Evolutionary conservation across 208 protist species (phyloP), one percentile per base, ranked within the genome.

Genomic region (Angomonas deanei): DNA sequence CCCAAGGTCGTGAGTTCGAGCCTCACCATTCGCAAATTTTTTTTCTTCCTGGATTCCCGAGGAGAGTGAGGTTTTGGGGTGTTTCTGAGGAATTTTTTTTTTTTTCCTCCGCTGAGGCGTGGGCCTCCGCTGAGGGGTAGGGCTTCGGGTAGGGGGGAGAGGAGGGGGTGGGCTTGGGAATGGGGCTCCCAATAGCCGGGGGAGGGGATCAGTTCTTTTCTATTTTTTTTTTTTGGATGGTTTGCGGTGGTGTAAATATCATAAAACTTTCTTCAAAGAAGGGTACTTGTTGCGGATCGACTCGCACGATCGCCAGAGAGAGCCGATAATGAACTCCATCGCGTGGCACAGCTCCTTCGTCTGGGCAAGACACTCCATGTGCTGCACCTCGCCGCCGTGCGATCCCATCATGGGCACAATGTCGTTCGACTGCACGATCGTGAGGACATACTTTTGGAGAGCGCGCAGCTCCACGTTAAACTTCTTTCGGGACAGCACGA

Each of bases 1-100:
- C 90, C 90, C 84, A 96, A 96, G 90, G 86, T 93, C 86, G 90
- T 96, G 82, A 96, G 90, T 93, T 89, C 82, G 79, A 89, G 69
- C 81, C 81, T 88, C 79, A 83, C 76, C 76, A 67, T 10, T 56
- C 8, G 50, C 76, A 82, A 47, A 56, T 27, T 70, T 69, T 78
- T 78, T 68, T 42, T 42, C 10, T n/a, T n/a, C n/a, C n/a, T n/a
- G n/a, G n/a, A n/a, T n/a, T n/a, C n/a, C n/a, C n/a, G n/a, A n/a
- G n/a, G n/a, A n/a, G n/a, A n/a, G n/a, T n/a, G n/a, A n/a, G n/a
- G n/a, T n/a, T n/a, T n/a, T n/a, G n/a, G n/a, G n/a, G n/a, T n/a
- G n/a, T n/a, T n/a, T n/a, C n/a, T n/a, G n/a, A n/a, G n/a, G n/a
- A n/a, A n/a, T n/a, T n/a, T n/a, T n/a, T n/a, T n/a, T n/a, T n/a